Evolutionary conservation across 2,329 filamentous ascomycete genomes (phyloP).

Genomic region (Periconia digitata): DNA sequence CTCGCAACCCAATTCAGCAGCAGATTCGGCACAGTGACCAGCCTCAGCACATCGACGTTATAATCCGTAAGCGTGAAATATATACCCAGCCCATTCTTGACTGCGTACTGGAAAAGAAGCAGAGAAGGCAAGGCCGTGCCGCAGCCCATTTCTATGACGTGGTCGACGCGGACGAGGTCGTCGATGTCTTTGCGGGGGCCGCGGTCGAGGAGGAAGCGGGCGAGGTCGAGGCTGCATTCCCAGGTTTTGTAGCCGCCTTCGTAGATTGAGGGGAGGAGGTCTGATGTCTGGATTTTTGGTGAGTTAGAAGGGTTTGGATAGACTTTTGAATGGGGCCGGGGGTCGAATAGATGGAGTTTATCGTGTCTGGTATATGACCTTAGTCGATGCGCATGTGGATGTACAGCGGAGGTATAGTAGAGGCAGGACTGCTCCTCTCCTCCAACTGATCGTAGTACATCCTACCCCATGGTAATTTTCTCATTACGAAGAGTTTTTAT

Average conservation of each 20-base stretch:
- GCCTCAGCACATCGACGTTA: conserved; percentile 73
- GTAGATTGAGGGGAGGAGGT: conserved; percentile 80
- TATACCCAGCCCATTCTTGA: conserved; percentile 53
- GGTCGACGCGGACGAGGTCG: conserved; percentile 51
- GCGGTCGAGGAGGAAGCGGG: conserved; percentile 61
- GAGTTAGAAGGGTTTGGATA: not conserved
- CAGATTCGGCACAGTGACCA: conserved; percentile 79
- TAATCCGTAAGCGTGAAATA: conserved; percentile 75
- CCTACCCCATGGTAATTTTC: too few species aligned
- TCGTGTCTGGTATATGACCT: too few species aligned
- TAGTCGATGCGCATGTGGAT: too few species aligned
- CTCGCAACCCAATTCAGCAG: conserved; percentile 63
- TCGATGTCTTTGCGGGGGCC: conserved; percentile 53
- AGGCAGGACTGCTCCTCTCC: too few species aligned
- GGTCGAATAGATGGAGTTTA: conserved; percentile 14
- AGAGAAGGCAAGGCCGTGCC: conserved; percentile 75
- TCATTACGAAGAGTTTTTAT: too few species aligned
- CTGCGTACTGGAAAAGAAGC: conserved; percentile 66
- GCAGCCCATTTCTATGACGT: conserved; percentile 68
- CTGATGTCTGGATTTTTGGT: conserved; percentile 52
- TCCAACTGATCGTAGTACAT: too few species aligned
- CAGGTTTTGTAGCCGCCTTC: conserved; percentile 89
- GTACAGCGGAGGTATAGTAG: too few species aligned
- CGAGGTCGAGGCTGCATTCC: conserved; percentile 82
- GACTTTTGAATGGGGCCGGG: conserved; percentile 37